Evolutionary conservation across 768 basidiomycete species (phyloP).

Genomic region (Crucibulum laeve): DNA sequence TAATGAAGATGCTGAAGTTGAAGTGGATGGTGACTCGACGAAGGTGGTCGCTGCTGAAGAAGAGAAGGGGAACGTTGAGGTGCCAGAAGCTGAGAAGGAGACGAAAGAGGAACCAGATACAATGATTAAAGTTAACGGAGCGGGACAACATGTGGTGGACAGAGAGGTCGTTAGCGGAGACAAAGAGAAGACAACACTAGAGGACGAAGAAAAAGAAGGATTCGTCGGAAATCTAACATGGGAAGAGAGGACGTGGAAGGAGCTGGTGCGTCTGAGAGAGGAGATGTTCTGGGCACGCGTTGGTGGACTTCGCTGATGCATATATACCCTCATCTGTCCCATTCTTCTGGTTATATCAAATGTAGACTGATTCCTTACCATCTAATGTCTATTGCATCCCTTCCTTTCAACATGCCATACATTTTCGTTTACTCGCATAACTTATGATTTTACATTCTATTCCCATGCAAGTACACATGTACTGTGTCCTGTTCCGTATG

Average conservation of each 20-base stretch:
- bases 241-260: constrained; percentile 86
- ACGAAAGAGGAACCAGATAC: neutral
- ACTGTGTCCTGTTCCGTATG: neutral
- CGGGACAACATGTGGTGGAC: neutral
- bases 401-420: neutral
- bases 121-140: neutral
- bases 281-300: constrained; percentile 86
- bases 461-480: neutral
- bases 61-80: neutral
- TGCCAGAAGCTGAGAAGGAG: neutral
- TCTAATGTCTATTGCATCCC: neutral
- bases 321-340: neutral
- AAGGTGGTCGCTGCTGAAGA: neutral
- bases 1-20: too few species aligned
- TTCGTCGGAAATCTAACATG: constrained; percentile 70
- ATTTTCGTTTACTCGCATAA: neutral
- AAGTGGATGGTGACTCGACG: too few species aligned
- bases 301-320: constrained; percentile 38
- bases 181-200: constrained; percentile 1
- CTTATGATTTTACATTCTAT: neutral
- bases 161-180: neutral
- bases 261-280: constrained; percentile 66
- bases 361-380: neutral
- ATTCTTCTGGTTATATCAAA: neutral
- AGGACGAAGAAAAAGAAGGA: constrained; percentile 21